These are phyloP conservation scores for Apostasia ramifera DNA, from an alignment of 106 monocot species.

Conservation along the genomic window DNA sequence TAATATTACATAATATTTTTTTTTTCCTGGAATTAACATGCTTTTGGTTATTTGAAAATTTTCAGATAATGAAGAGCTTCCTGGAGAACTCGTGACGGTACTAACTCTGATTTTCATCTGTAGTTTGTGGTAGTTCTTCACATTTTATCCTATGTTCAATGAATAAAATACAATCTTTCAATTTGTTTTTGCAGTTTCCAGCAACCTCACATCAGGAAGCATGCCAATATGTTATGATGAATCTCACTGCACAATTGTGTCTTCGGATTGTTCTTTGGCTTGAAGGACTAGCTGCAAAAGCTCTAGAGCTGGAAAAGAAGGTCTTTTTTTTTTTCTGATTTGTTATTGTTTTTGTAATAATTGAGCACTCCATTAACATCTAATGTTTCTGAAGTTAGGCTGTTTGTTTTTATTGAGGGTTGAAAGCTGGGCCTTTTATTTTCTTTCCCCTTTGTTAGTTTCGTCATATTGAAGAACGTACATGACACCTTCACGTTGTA, in stretches of 20 bases:
- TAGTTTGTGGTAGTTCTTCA: neutral
- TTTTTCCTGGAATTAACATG: neutral
- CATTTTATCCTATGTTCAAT: neutral
- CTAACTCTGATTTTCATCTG: neutral
- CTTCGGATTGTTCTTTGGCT: slow-evolving; percentile 83
- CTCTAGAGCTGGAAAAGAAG: slow-evolving; percentile 87
- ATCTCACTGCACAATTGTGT: slow-evolving; percentile 84
- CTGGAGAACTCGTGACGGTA: slow-evolving; percentile 63
- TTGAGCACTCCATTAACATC: too few species aligned
- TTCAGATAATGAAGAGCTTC: slow-evolving; percentile 83
- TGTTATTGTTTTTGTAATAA: neutral
- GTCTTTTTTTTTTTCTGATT: slow-evolving; percentile 18
- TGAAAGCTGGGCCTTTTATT: too few species aligned
- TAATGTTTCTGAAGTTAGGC: too few species aligned
- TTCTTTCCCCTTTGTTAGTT: too few species aligned
- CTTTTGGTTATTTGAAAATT: slow-evolving; percentile 10
- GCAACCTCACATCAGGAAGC: slow-evolving; percentile 94
- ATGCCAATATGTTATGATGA: slow-evolving; percentile 65
- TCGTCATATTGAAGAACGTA: too few species aligned
- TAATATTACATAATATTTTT: too few species aligned
- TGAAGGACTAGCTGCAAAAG: slow-evolving; percentile 87
- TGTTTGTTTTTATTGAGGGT: too few species aligned
- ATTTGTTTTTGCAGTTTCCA: slow-evolving; percentile 43
- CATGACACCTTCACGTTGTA: too few species aligned
- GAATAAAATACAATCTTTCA: neutral